Evolutionary conservation across 371 early-diverging fungal genomes (phyloP).

Genomic region (Syncephalis plumigaleata): DNA sequence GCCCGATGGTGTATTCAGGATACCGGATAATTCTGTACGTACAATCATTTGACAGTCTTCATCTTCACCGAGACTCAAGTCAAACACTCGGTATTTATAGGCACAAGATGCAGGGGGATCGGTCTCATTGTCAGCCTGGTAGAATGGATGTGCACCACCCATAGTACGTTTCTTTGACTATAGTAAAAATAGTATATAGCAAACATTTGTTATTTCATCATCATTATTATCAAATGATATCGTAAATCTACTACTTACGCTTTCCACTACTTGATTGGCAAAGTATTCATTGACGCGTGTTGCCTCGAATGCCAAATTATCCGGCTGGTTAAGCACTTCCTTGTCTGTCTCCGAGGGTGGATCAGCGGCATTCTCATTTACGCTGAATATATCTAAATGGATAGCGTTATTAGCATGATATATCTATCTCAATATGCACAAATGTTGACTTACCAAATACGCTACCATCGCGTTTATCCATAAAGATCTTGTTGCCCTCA

Average conservation of each 20-base stretch:
- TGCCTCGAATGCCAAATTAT: constrained; percentile 71
- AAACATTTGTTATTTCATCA: too few relatives aligned
- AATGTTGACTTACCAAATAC: constrained; percentile 14
- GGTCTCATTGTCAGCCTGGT: constrained; percentile 25
- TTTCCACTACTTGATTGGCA: constrained; percentile 62
- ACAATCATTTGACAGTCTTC: constrained; percentile 47
- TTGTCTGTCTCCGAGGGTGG: constrained; percentile 83
- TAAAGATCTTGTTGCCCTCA: constrained; percentile 61
- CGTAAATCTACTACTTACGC: too few relatives aligned
- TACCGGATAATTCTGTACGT: constrained; percentile 84
- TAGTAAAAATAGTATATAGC: too few relatives aligned
- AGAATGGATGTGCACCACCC: constrained; percentile 66
- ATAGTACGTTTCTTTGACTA: constrained; percentile 10
- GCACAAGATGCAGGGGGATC: constrained; percentile 51
- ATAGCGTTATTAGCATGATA: constrained; percentile 47
- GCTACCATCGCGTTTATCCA: constrained; percentile 86
- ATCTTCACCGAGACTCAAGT: constrained; percentile 27
- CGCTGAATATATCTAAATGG: constrained; percentile 27
- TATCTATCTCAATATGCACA: neutral
- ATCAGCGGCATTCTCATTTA: constrained; percentile 89
- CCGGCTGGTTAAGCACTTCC: constrained; percentile 77
- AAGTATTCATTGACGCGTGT: constrained; percentile 80
- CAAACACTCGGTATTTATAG: constrained; percentile 75
- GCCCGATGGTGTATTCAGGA: constrained; percentile 34
- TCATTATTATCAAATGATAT: too few relatives aligned